Evolutionary conservation across 495 filamentous ascomycete species (phyloP).

Genomic region (Astrothelium subdiscretum): DNA sequence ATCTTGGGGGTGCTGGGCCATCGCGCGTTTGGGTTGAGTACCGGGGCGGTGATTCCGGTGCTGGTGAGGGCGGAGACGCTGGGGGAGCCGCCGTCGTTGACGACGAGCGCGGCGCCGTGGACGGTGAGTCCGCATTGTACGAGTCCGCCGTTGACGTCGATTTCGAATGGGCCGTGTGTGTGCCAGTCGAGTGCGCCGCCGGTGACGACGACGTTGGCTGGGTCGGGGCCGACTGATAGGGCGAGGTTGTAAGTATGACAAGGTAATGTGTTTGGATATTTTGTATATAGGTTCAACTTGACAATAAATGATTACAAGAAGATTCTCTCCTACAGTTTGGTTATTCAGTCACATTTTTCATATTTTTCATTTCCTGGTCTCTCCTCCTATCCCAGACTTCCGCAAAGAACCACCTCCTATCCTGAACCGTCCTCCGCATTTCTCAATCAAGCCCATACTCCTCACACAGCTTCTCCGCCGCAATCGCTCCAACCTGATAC

Average conservation of each 20-base stretch:
- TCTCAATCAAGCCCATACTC: constrained; percentile 1
- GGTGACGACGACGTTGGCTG: not conserved
- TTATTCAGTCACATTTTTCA: not conserved
- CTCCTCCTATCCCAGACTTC: too few species aligned
- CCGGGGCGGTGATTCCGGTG: constrained; percentile 60
- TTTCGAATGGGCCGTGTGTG: constrained; percentile 2
- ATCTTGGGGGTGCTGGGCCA: constrained; percentile 51
- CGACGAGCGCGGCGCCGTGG: constrained; percentile 29
- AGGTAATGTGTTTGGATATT: not conserved
- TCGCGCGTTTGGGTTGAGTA: constrained; percentile 46
- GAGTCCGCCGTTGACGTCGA: constrained; percentile 35
- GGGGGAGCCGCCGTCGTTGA: constrained; percentile 19
- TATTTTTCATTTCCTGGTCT: constrained; percentile 7
- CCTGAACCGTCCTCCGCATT: not conserved
- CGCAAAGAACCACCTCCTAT: too few species aligned
- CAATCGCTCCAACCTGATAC: constrained; percentile 17
- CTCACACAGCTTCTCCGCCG: constrained; percentile 10
- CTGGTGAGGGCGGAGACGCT: constrained; percentile 46
- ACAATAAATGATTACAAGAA: too few species aligned
- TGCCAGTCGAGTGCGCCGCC: not conserved
- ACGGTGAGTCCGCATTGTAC: constrained; percentile 39
- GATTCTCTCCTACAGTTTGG: too few species aligned
- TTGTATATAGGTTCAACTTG: too few species aligned
- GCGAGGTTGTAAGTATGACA: not conserved
- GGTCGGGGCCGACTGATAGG: not conserved